These are phyloP conservation scores for Aegilops speltoides DNA, from an alignment of 176 grass and related monocot genomes.

Conservation along the genomic window DNA sequence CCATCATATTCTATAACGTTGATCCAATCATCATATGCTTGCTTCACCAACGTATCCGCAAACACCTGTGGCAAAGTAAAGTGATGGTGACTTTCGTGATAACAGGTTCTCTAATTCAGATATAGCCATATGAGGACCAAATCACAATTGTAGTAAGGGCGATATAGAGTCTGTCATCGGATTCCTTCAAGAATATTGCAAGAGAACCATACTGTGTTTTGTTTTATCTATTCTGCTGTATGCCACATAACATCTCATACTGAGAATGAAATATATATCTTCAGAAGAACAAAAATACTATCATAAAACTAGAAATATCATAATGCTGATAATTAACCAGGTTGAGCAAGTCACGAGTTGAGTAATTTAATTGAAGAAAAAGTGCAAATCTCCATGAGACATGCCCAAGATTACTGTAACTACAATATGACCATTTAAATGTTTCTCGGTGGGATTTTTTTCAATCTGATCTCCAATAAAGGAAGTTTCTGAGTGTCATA, in stretches of 20 bases:
- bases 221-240: not conserved
- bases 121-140: not conserved
- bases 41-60: constrained; percentile 66
- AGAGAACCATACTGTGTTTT: not conserved
- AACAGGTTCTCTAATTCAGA: constrained; percentile 8
- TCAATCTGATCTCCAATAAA: not conserved
- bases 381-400: not conserved
- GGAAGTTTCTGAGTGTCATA: not conserved
- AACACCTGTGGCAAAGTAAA: constrained; percentile 48
- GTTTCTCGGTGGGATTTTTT: not conserved
- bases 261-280: not conserved
- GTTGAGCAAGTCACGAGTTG: not conserved
- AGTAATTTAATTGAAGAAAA: not conserved
- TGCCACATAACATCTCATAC: not conserved
- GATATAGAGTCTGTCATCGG: not conserved
- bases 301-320: constrained; percentile 13
- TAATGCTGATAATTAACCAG: not conserved
- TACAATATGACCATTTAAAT: constrained; percentile 5
- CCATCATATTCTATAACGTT: constrained; percentile 86
- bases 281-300: not conserved
- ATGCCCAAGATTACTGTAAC: not conserved
- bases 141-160: not conserved
- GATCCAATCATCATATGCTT: constrained; percentile 84
- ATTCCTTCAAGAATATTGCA: constrained; percentile 1
- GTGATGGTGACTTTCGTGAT: not conserved